These are phyloP conservation scores for Galerina marginata DNA, from an alignment of 768 basidiomycete species.

Conservation along the genomic window DNA sequence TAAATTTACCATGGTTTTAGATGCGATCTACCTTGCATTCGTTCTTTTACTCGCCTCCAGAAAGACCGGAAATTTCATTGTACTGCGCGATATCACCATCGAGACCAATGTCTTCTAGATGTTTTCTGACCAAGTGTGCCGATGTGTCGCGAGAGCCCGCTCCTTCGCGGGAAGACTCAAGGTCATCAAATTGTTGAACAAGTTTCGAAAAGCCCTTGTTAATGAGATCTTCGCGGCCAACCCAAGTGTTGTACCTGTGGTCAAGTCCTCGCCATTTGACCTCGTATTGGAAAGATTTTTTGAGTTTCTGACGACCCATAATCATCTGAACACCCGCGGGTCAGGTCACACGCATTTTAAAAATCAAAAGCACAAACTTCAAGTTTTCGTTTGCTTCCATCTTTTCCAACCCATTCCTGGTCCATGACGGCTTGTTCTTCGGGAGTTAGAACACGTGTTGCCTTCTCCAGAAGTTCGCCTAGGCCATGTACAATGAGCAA, in stretches of 20 bases:
- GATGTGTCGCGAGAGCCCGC: slow-evolving; percentile 90
- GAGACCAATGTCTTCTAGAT: slow-evolving; percentile 93
- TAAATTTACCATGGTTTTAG: slow-evolving; percentile 19
- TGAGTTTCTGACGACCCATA: slow-evolving; percentile 96
- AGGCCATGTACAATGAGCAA: slow-evolving; percentile 8
- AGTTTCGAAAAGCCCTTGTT: slow-evolving; percentile 88
- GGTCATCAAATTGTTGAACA: slow-evolving; percentile 93
- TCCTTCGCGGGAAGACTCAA: slow-evolving; percentile 94
- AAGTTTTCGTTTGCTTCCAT: slow-evolving; percentile 88
- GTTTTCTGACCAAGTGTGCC: slow-evolving; percentile 82
- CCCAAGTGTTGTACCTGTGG: slow-evolving; percentile 90
- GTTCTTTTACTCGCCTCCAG: slow-evolving; percentile 69
- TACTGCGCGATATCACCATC: slow-evolving; percentile 99
- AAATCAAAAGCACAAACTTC: slow-evolving; percentile 59
- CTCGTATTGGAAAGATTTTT: slow-evolving; percentile 95
- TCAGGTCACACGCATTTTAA: neutral
- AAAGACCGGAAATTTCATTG: slow-evolving; percentile 93
- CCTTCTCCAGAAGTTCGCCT: slow-evolving; percentile 92
- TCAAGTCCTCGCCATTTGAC: slow-evolving; percentile 85
- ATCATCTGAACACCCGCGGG: slow-evolving; percentile 54
- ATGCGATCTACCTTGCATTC: neutral
- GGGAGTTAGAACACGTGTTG: slow-evolving; percentile 85
- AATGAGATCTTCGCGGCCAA: slow-evolving; percentile 85
- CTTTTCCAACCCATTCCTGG: slow-evolving; percentile 88
- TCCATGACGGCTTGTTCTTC: slow-evolving; percentile 84